phyloP scores from a whole-genome alignment of 2,329 filamentous ascomycete species.

The Cylindrodendrum hubeiense region DNA sequence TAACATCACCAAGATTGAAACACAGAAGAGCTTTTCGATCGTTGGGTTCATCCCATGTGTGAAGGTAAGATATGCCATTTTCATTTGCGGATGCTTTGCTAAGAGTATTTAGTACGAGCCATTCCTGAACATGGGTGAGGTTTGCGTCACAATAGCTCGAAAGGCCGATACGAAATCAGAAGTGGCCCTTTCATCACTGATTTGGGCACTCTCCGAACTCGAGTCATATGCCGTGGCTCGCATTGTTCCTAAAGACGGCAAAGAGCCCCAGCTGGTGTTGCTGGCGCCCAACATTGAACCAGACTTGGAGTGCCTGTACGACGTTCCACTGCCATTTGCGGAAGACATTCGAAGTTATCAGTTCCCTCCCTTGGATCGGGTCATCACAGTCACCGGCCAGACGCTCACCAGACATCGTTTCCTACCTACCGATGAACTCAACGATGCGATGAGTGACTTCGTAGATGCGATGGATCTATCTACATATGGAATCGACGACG shows the following conservation, averaged over 20 bases:
- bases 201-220: constrained; percentile 87
- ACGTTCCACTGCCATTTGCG: constrained; percentile 90
- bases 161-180: constrained; percentile 85
- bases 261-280: constrained; percentile 81
- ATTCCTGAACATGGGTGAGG: constrained; percentile 86
- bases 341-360: constrained; percentile 93
- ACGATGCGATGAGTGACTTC: constrained; percentile 87
- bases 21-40: constrained; percentile 79
- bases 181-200: constrained; percentile 87
- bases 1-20: constrained; percentile 90
- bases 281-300: constrained; percentile 84
- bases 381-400: constrained; percentile 89
- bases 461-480: constrained; percentile 94
- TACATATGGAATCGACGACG: constrained; percentile 76
- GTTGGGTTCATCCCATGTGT: constrained; percentile 85
- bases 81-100: constrained; percentile 14
- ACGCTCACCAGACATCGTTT: constrained; percentile 85
- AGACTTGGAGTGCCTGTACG: constrained; percentile 87
- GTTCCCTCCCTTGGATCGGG: constrained; percentile 89
- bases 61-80: constrained; percentile 62
- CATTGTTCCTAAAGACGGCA: constrained; percentile 86
- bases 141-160: constrained; percentile 81
- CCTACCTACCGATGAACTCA: constrained; percentile 80
- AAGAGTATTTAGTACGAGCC: constrained; percentile 75
- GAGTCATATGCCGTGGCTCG: constrained; percentile 89